Conservation (phyloP, 2,329 filamentous ascomycete genomes). For the Alternaria brassicicola region DNA sequence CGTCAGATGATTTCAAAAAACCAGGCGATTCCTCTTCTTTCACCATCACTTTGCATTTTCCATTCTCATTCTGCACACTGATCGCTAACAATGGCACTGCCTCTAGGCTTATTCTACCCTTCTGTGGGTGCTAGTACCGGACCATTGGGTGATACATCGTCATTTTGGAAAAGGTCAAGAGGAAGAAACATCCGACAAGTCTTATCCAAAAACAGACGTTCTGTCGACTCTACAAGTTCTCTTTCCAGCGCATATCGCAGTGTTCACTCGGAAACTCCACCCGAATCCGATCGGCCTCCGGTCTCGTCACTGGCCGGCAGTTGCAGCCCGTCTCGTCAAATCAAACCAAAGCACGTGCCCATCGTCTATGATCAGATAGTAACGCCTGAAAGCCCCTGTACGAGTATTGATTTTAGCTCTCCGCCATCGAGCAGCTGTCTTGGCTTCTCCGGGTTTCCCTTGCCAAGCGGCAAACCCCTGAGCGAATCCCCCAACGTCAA, state of each 20-base stretch:
- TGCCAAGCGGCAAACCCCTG: conserved; percentile 37
- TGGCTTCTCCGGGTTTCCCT: conserved; percentile 37
- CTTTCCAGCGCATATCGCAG: conserved; percentile 31
- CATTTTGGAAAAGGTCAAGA: conserved; percentile 45
- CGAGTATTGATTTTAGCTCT: conserved; percentile 42
- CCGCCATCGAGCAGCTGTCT: conserved; percentile 39
- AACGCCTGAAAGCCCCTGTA: conserved; percentile 46
- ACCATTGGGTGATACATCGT: conserved; percentile 39
- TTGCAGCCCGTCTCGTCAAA: conserved; percentile 30
- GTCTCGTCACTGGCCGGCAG: conserved; percentile 26
- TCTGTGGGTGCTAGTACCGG: conserved; percentile 44
- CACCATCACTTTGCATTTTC: conserved; percentile 29
- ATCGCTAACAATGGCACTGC: conserved; percentile 49
- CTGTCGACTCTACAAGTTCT: conserved; percentile 40
- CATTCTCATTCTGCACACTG: conserved; percentile 20
- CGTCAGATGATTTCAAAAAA: conserved; percentile 43
- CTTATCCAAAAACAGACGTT: conserved; percentile 35
- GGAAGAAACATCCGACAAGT: conserved; percentile 37
- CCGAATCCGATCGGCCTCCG: conserved; percentile 28
- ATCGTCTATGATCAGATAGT: conserved; percentile 51
- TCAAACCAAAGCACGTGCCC: conserved; percentile 52
- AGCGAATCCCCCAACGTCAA: conserved; percentile 40
- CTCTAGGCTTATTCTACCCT: conserved; percentile 48
- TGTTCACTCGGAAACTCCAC: conserved; percentile 26
- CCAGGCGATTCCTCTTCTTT: conserved; percentile 34